A percentile compares a stretch with the other conserved stretches of the same genome.
phyloP scores from a whole-genome alignment of 768 basidiomycete species.

The Suillus subluteus region DNA sequence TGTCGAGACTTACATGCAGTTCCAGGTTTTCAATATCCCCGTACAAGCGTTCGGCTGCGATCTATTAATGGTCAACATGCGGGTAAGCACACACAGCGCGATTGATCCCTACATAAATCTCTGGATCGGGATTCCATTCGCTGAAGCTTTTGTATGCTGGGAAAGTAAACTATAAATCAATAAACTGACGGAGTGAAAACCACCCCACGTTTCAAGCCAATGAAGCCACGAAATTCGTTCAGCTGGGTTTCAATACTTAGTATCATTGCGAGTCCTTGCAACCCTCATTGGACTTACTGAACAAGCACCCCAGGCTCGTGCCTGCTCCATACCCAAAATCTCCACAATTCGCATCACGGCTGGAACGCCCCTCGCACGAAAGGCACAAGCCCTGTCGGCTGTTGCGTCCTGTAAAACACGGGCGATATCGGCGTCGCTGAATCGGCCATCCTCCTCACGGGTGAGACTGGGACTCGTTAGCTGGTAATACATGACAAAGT shows the following conservation, averaged over 20 bases:
- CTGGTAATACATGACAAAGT: constrained; percentile 1
- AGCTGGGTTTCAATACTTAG: constrained; percentile 37
- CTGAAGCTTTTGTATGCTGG: constrained; percentile 63
- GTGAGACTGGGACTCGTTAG: constrained; percentile 39
- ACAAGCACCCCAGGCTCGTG: constrained; percentile 71
- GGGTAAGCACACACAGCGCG: background rate
- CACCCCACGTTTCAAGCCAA: constrained; percentile 66
- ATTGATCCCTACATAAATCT: constrained; percentile 50
- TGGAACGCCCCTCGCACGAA: constrained; percentile 71
- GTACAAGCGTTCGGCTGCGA: constrained; percentile 67
- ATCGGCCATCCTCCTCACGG: constrained; percentile 56
- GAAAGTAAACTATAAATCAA: constrained; percentile 11
- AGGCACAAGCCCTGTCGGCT: constrained; percentile 60
- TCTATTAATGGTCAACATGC: constrained; percentile 37
- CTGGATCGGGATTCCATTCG: constrained; percentile 72
- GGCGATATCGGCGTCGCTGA: constrained; percentile 67
- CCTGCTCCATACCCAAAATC: constrained; percentile 68
- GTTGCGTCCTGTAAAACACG: constrained; percentile 65
- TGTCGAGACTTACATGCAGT: constrained; percentile 57
- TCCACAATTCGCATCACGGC: constrained; percentile 68
- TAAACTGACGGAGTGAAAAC: background rate
- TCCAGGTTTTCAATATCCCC: constrained; percentile 79
- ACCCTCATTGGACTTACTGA: constrained; percentile 47
- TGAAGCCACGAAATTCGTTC: constrained; percentile 74
- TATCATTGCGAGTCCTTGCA: background rate